Base-by-base conservation (phyloP, 768 basidiomycete species). In the Boletus sp. region DNA sequence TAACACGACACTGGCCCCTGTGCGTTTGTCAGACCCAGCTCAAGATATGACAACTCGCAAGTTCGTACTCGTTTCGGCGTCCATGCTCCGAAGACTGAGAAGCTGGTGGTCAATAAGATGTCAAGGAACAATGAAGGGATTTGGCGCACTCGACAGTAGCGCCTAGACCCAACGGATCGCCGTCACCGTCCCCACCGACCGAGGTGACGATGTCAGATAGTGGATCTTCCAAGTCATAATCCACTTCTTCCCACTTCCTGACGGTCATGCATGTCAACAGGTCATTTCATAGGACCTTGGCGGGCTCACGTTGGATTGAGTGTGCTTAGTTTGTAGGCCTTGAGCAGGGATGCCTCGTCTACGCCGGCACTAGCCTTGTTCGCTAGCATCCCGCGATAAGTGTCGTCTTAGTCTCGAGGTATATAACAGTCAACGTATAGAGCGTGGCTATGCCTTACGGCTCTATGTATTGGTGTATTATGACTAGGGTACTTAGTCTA, bases 241-340 rank as follows among this genome's bases (percentile, higher is more conserved):
- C 88, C 3, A 93, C 79, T 48, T 92, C 88, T 69, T 96, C 92
- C 94, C 94, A 97, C 72, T 84, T 79, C 60, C 92, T 93, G 41
- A 46, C 44, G 35, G 33, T 23, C 19, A 44, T 53, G 43, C 21
- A 14, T 35, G 52, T 61, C 47, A 59, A 46, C n/a, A n/a, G 21
- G 14, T n/a, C 47, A 35, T 35, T 47, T 15, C 30, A 42, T 4
- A n/a, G 23, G 34, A 23, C 35, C 14, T 53, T 38, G 38, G 50
- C n/a, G 50, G n/a, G 55, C 62, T 63, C 79, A 92, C 90, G 77
- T 83, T 34, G 95, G 94, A 37, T 80, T 75, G 39, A 93, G 74
- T 21, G 83, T 84, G 13, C 87, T 85, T 42, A 98, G 80, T 56
- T 85, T 87, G 67, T 98, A 98, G 2, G 90, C 80, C 73, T 93